A percentile compares a stretch with the other conserved stretches of the same genome.
These are phyloP conservation scores for Aspergillus fijiensis DNA, from an alignment of 2,329 filamentous ascomycete species.

Conservation along the genomic window DNA sequence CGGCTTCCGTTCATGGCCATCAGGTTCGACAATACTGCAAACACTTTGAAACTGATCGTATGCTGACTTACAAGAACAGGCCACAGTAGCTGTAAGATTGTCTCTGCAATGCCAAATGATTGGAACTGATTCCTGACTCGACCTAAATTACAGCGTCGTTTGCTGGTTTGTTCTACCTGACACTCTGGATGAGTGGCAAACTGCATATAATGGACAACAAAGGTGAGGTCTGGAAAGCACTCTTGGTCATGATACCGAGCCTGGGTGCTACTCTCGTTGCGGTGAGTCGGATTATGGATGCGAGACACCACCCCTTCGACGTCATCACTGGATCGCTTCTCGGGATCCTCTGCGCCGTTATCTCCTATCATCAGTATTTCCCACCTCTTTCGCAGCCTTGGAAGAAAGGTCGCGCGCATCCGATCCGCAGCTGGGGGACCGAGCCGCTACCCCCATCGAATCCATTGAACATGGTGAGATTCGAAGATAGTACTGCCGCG, in stretches of 20 bases:
- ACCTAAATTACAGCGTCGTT: conserved; percentile 50
- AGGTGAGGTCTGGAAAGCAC: conserved; percentile 60
- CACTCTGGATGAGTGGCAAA: conserved; percentile 60
- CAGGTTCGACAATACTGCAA: conserved; percentile 38
- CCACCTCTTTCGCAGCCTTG: conserved; percentile 55
- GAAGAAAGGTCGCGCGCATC: conserved; percentile 60
- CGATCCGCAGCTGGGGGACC: conserved; percentile 58
- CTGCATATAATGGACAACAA: conserved; percentile 60
- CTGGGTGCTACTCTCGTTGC: conserved; percentile 57
- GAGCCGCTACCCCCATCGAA: conserved; percentile 36
- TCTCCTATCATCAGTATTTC: conserved; percentile 60
- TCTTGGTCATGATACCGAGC: conserved; percentile 54
- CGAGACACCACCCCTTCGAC: conserved; percentile 61
- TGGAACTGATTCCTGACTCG: conserved; percentile 9
- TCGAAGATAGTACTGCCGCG: conserved; percentile 25
- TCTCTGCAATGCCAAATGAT: background rate
- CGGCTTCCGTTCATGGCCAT: conserved; percentile 60
- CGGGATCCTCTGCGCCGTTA: conserved; percentile 53
- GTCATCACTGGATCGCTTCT: conserved; percentile 57
- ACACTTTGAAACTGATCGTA: background rate
- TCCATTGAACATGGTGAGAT: conserved; percentile 10
- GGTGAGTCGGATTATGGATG: conserved; percentile 61
- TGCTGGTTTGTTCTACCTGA: conserved; percentile 59
- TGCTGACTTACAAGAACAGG: conserved; percentile 22
- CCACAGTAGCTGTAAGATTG: conserved; percentile 24